Conservation (phyloP, 352 stramenopile species). For the Phytophthora litchii region DNA sequence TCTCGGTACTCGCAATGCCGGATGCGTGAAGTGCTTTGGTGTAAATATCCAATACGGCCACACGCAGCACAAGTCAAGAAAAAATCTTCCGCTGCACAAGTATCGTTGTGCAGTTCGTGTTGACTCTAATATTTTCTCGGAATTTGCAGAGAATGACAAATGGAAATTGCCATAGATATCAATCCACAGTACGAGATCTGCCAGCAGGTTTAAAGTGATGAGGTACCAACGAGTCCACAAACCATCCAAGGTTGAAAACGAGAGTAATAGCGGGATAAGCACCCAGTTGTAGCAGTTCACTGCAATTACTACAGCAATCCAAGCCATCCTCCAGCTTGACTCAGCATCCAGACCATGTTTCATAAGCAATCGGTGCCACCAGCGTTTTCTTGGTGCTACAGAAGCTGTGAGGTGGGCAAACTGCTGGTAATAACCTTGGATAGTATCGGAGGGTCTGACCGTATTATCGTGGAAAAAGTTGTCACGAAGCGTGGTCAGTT, state of each 20-base stretch:
- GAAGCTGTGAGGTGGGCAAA: constrained; percentile 36
- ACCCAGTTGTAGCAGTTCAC: constrained; percentile 65
- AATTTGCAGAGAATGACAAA: constrained; percentile 53
- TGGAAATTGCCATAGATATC: constrained; percentile 60
- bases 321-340: constrained; percentile 47
- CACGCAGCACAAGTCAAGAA: constrained; percentile 38
- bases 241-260: constrained; percentile 44
- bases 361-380: constrained; percentile 48
- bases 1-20: constrained; percentile 35
- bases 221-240: constrained; percentile 35
- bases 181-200: constrained; percentile 46
- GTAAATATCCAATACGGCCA: constrained; percentile 50
- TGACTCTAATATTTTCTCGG: constrained; percentile 50
- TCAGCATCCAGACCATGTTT: constrained; percentile 45
- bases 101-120: constrained; percentile 46
- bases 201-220: constrained; percentile 34
- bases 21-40: constrained; percentile 18
- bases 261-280: constrained; percentile 50
- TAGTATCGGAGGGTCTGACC: constrained; percentile 39
- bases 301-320: constrained; percentile 48
- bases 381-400: constrained; percentile 13
- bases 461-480: constrained; percentile 47
- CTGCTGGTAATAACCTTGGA: constrained; percentile 64
- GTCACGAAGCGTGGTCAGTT: constrained; percentile 33
- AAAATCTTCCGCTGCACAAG: constrained; percentile 34